These are phyloP conservation scores for Caryopteris hybrid DNA, from an alignment of 305 asterid species.

Conservation along the genomic window DNA sequence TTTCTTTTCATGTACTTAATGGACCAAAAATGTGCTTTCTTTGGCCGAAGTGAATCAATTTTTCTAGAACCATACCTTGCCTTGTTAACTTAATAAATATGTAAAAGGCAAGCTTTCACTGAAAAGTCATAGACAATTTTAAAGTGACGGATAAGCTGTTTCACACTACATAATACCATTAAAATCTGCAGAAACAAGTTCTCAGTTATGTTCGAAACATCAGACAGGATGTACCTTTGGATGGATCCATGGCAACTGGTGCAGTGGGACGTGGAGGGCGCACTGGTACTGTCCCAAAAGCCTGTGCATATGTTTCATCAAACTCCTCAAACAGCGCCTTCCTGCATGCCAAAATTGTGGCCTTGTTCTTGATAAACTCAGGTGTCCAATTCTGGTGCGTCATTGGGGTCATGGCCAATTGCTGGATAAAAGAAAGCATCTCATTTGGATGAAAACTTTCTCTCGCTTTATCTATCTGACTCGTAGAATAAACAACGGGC, in stretches of 20 bases:
- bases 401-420: conserved; percentile 58
- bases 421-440: conserved; percentile 48
- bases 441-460: conserved; percentile 55
- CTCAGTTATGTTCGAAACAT: not conserved
- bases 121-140: no score
- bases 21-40: not conserved
- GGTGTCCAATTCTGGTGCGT: conserved; percentile 30
- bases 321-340: conserved; percentile 71
- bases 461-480: conserved; percentile 67
- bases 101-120: not conserved
- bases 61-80: not conserved
- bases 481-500: conserved; percentile 47
- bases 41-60: not conserved
- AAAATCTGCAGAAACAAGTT: not conserved
- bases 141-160: not conserved
- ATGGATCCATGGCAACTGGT: conserved; percentile 46
- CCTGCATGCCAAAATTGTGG: conserved; percentile 64
- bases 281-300: conserved; percentile 62
- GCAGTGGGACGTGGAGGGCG: conserved; percentile 44
- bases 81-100: not conserved
- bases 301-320: conserved; percentile 91
- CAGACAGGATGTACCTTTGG: conserved; percentile 45
- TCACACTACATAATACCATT: not conserved
- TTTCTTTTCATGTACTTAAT: not conserved
- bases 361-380: conserved; percentile 57